Conservation (phyloP, 768 basidiomycete species). For the Pulveroboletus sp. region DNA sequence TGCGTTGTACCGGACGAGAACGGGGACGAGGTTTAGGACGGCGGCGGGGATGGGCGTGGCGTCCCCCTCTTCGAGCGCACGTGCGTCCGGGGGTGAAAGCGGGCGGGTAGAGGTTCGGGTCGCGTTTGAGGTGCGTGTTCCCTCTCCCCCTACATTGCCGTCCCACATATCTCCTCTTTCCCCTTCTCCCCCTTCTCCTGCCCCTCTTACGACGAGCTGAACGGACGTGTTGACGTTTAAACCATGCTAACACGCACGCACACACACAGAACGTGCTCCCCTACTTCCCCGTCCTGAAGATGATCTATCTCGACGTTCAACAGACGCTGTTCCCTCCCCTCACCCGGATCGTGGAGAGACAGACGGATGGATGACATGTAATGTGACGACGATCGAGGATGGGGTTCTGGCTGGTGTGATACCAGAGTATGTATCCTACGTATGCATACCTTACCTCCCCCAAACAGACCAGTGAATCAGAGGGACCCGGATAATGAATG, state of each 20-base stretch:
- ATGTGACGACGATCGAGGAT: neutral
- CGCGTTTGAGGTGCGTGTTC: constrained; percentile 58
- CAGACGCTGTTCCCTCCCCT: constrained; percentile 32
- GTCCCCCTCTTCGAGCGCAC: neutral
- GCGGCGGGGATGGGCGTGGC: neutral
- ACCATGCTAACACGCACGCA: neutral
- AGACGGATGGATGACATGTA: neutral
- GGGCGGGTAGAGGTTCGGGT: constrained; percentile 40
- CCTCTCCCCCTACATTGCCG: neutral
- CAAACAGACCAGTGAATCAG: no score
- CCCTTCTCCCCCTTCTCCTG: no score
- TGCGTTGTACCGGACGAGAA: constrained; percentile 30
- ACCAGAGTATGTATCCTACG: neutral
- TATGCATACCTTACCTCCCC: neutral
- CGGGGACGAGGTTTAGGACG: neutral
- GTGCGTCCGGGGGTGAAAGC: neutral
- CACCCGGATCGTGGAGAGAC: neutral
- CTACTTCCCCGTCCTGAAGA: constrained; percentile 52
- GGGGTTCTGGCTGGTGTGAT: neutral
- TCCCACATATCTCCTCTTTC: no score
- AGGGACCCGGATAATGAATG: no score
- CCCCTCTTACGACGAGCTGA: no score
- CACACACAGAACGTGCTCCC: constrained; percentile 56
- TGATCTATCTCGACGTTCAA: constrained; percentile 60
- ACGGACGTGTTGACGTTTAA: no score